Evolutionary conservation across 176 grass and related monocot species (phyloP).

Genomic region (Triticum turgidum): DNA sequence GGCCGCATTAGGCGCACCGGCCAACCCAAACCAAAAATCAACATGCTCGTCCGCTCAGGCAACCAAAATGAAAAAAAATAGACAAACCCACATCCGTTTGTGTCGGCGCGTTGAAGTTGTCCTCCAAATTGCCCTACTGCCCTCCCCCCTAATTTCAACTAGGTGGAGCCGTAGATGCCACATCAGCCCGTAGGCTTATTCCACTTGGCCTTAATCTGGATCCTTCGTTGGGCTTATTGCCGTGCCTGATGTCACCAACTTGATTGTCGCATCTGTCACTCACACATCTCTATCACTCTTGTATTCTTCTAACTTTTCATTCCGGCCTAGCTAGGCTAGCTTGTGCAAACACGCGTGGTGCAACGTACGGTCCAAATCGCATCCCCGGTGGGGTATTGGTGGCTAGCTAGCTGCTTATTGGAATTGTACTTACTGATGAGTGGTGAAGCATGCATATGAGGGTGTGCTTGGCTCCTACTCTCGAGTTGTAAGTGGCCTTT

Average conservation of each 20-base stretch:
- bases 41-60: no score
- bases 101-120: no score
- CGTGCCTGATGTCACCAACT: conserved; percentile 8
- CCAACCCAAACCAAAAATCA: no score
- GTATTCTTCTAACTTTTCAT: background rate
- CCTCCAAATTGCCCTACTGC: no score
- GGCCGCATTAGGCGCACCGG: no score
- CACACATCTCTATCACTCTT: background rate
- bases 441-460: background rate
- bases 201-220: background rate
- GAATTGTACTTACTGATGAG: background rate
- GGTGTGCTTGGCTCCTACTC: background rate
- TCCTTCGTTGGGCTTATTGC: background rate
- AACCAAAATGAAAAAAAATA: no score
- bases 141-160: no score
- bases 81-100: no score
- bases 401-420: no score
- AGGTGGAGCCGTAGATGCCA: background rate
- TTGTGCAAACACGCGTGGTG: background rate
- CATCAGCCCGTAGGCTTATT: background rate
- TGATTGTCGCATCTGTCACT: background rate
- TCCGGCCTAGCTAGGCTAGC: background rate
- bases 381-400: background rate
- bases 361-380: conserved; percentile 6
- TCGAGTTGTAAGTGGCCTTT: background rate